phyloP scores from a whole-genome alignment of 306 rosid genomes.

The Cyamopsis tetragonoloba region DNA sequence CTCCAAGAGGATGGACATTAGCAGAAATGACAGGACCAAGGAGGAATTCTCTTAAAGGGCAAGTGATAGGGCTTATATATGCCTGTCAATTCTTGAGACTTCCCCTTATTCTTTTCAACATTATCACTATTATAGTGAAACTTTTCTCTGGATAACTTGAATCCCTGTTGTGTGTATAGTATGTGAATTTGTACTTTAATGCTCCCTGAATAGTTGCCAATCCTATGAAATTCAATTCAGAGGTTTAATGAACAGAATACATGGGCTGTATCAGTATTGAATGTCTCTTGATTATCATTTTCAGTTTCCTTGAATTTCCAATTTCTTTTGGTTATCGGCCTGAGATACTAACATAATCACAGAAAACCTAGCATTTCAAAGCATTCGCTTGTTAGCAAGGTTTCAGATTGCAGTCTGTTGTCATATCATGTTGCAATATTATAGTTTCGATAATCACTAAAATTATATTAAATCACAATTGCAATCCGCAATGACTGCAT shows the following conservation, averaged over 20 bases:
- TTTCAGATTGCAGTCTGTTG: too few relatives aligned
- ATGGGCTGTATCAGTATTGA: neutral
- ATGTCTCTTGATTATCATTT: neutral
- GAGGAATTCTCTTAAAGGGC: conserved; percentile 63
- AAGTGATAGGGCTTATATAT: conserved; percentile 60
- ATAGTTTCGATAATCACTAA: too few relatives aligned
- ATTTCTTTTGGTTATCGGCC: neutral
- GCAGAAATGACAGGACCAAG: conserved; percentile 47
- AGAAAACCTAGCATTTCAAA: too few relatives aligned
- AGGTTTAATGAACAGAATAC: neutral
- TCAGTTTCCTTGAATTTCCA: neutral
- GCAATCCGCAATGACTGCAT: too few relatives aligned
- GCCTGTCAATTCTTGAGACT: conserved; percentile 74
- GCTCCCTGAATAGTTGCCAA: neutral
- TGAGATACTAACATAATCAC: neutral
- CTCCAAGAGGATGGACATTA: conserved; percentile 77
- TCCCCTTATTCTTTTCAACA: conserved; percentile 63
- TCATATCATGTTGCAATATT: too few relatives aligned
- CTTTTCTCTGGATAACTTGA: conserved; percentile 52
- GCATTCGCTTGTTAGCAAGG: too few relatives aligned
- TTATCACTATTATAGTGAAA: conserved; percentile 45
- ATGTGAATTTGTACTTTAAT: neutral
- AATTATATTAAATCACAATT: too few relatives aligned
- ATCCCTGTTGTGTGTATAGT: conserved; percentile 6
- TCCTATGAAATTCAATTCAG: neutral